Evolutionary conservation across 768 basidiomycete species (phyloP).

Genomic region (Termitomyces sp.): DNA sequence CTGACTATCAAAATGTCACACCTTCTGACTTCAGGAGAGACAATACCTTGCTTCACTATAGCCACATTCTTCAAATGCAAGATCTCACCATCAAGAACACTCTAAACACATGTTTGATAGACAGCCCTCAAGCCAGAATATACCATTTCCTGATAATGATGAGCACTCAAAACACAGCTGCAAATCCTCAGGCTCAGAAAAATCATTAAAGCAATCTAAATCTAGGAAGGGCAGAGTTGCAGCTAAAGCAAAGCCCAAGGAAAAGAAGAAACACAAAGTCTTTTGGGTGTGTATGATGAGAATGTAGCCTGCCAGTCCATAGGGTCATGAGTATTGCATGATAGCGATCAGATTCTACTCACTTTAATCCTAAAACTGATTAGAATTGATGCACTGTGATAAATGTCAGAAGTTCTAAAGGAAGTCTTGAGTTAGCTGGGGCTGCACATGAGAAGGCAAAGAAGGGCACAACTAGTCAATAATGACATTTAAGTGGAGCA

Average conservation of each 20-base stretch:
- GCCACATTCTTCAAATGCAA: not conserved
- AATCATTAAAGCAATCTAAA: not conserved
- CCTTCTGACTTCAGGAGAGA: not conserved
- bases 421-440: not conserved
- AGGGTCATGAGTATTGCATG: not conserved
- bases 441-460: too few species aligned
- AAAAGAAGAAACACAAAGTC: not conserved
- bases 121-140: not conserved
- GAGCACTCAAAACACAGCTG: too few species aligned
- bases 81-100: too few species aligned
- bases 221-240: not conserved
- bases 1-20: not conserved
- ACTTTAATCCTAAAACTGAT: not conserved
- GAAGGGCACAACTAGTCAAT: not conserved
- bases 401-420: not conserved
- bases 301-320: not conserved
- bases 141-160: not conserved
- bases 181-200: not conserved
- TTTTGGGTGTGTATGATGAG: not conserved
- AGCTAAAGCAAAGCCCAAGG: not conserved
- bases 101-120: not conserved
- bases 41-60: not conserved
- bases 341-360: not conserved
- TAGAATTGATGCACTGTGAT: too few species aligned
- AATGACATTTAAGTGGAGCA: not conserved